Conservation (phyloP, 1,284 basidiomycete genomes). For the Papiliotrema terrestris region DNA sequence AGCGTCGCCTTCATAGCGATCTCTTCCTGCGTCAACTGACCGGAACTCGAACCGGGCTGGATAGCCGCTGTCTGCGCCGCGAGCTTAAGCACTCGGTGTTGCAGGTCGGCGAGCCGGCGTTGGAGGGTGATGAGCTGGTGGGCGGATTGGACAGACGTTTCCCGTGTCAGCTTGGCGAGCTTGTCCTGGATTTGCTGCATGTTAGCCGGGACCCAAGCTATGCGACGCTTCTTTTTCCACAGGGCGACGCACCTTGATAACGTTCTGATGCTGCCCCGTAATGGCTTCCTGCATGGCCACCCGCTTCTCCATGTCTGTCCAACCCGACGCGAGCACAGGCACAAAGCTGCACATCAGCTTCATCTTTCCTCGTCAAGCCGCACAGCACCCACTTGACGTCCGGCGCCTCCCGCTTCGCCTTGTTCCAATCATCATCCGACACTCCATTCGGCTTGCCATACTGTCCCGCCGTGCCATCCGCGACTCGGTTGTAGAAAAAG, state of each 20-base stretch:
- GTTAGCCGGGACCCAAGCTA: constrained; percentile 1
- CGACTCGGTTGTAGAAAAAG: constrained; percentile 85
- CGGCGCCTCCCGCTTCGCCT: constrained; percentile 75
- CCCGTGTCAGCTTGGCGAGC: constrained; percentile 53
- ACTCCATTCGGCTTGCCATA: constrained; percentile 73
- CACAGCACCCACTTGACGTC: constrained; percentile 62
- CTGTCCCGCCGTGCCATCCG: constrained; percentile 62
- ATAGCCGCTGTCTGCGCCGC: constrained; percentile 73
- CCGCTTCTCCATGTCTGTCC: constrained; percentile 74
- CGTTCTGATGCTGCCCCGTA: constrained; percentile 66
- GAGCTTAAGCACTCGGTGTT: constrained; percentile 68
- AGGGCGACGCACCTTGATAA: constrained; percentile 55
- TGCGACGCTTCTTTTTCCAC: constrained; percentile 9
- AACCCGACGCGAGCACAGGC: constrained; percentile 75
- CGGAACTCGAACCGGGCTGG: constrained; percentile 71
- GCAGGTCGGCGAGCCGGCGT: constrained; percentile 66
- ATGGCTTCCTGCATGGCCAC: constrained; percentile 73
- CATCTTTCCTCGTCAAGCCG: neutral
- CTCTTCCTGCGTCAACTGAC: constrained; percentile 76
- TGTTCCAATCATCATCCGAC: constrained; percentile 74
- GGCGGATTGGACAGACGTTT: constrained; percentile 66
- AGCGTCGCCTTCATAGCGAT: constrained; percentile 65
- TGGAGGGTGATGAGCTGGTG: constrained; percentile 65
- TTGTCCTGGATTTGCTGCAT: constrained; percentile 2
- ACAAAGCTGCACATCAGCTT: constrained; percentile 59